These are phyloP conservation scores for Sclerotiophoma versabilis DNA, from an alignment of 2,329 filamentous ascomycete species.

Conservation along the genomic window DNA sequence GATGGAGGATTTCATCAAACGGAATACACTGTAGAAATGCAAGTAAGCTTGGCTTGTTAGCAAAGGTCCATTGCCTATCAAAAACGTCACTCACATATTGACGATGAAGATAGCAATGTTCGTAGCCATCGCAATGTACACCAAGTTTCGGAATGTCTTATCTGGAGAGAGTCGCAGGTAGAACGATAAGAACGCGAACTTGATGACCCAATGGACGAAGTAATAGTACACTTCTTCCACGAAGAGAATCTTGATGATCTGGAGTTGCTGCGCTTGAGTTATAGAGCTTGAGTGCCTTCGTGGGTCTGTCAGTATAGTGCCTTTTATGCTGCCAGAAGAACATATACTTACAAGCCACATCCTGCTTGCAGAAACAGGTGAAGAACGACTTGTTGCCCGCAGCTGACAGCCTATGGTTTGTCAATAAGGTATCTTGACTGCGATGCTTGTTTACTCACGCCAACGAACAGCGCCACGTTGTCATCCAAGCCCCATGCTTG, in stretches of 20 bases:
- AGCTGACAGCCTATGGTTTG: constrained; percentile 19
- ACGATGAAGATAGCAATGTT: constrained; percentile 35
- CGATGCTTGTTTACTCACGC: constrained; percentile 8
- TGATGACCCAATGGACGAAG: constrained; percentile 42
- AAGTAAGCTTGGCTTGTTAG: constrained; percentile 24
- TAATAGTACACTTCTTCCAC: constrained; percentile 44
- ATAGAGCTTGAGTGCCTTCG: neutral
- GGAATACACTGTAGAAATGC: constrained; percentile 43
- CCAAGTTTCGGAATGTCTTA: constrained; percentile 28
- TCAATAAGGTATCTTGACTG: neutral
- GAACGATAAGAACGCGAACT: constrained; percentile 46
- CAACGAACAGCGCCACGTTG: constrained; percentile 21
- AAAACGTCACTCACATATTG: constrained; percentile 25
- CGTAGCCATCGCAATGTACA: constrained; percentile 34
- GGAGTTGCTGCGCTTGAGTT: constrained; percentile 7
- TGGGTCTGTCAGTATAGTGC: neutral
- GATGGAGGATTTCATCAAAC: constrained; percentile 39
- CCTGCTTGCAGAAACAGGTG: constrained; percentile 33
- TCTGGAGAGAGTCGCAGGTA: constrained; percentile 41
- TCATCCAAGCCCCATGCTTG: constrained; percentile 30
- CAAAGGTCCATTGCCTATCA: neutral
- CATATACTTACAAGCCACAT: constrained; percentile 27
- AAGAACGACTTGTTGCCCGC: constrained; percentile 27
- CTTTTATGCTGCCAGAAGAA: neutral
- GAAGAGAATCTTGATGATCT: constrained; percentile 31